These are phyloP conservation scores for Cyphellophora attinorum DNA, from an alignment of 2,329 filamentous ascomycete species.

Conservation along the genomic window DNA sequence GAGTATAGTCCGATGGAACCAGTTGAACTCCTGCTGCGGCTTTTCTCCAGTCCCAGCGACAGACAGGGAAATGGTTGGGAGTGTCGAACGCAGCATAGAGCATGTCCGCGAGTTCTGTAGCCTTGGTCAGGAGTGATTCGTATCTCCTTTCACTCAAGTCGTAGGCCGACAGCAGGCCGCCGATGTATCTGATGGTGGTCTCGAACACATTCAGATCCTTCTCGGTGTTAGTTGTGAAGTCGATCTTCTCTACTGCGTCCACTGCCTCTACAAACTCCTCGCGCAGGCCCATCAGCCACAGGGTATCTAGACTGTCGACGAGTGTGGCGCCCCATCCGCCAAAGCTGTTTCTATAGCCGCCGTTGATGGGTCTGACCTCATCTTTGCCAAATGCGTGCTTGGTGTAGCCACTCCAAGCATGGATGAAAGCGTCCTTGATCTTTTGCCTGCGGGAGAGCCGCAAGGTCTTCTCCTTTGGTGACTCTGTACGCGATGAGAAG, in stretches of 20 bases:
- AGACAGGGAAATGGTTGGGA: constrained; percentile 53
- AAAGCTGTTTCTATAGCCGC: constrained; percentile 44
- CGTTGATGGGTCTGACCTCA: constrained; percentile 50
- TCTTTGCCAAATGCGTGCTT: constrained; percentile 54
- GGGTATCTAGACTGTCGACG: constrained; percentile 55
- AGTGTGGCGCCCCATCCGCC: constrained; percentile 58
- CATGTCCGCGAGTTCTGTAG: constrained; percentile 32
- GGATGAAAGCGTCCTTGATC: constrained; percentile 42
- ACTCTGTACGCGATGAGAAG: constrained; percentile 7
- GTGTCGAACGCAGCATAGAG: constrained; percentile 35
- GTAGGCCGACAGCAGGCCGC: constrained; percentile 27
- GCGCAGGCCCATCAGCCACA: constrained; percentile 62
- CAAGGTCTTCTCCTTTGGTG: constrained; percentile 1
- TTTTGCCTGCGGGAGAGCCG: constrained; percentile 26
- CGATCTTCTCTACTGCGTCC: constrained; percentile 47
- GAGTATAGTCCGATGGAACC: constrained; percentile 14
- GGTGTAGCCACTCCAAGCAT: constrained; percentile 53
- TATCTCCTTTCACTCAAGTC: constrained; percentile 41
- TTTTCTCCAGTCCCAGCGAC: constrained; percentile 47
- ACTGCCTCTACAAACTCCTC: constrained; percentile 57
- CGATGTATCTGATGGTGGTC: constrained; percentile 30
- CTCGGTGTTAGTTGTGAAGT: constrained; percentile 47
- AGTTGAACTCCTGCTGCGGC: constrained; percentile 18
- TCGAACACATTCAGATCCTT: constrained; percentile 27
- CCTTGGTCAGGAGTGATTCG: constrained; percentile 27